These are phyloP conservation scores for Blastobotrys elegans DNA, from an alignment of 1,139 yeast species.

Conservation along the genomic window DNA sequence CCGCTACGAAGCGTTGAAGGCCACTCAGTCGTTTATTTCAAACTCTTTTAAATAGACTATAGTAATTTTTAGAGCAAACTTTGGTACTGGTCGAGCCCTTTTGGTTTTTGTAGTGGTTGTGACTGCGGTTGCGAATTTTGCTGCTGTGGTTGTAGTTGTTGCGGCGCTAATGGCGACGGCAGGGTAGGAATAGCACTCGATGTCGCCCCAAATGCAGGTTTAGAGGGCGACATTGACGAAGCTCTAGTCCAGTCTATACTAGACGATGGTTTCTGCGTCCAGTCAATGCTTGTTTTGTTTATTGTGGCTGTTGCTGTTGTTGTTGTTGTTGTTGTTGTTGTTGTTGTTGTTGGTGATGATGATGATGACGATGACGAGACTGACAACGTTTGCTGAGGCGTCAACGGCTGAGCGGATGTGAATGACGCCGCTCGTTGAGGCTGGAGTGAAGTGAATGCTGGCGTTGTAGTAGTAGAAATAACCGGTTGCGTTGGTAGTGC, in stretches of 20 bases:
- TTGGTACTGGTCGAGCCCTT: conserved; percentile 23
- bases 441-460: too few species aligned
- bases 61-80: conserved; percentile 18
- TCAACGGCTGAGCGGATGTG: background rate
- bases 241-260: conserved; percentile 3
- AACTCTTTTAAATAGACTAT: conserved; percentile 44
- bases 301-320: background rate
- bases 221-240: too few species aligned
- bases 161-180: background rate
- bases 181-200: background rate
- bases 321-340: background rate
- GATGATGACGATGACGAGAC: background rate
- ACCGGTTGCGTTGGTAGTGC: too few species aligned
- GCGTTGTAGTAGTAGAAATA: too few species aligned
- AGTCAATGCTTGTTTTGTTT: background rate
- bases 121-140: background rate
- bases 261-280: background rate
- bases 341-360: too few species aligned
- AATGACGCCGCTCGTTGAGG: background rate
- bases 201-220: conserved; percentile 3
- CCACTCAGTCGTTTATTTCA: conserved; percentile 88
- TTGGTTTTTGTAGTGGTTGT: background rate
- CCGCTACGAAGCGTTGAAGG: conserved; percentile 89
- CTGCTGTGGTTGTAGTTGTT: background rate
- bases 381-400: background rate